Percentiles rank a stretch among this genome's conserved stretches.
phyloP scores from a whole-genome alignment of 2,329 filamentous ascomycete species.

The Tympanopsis confertula region DNA sequence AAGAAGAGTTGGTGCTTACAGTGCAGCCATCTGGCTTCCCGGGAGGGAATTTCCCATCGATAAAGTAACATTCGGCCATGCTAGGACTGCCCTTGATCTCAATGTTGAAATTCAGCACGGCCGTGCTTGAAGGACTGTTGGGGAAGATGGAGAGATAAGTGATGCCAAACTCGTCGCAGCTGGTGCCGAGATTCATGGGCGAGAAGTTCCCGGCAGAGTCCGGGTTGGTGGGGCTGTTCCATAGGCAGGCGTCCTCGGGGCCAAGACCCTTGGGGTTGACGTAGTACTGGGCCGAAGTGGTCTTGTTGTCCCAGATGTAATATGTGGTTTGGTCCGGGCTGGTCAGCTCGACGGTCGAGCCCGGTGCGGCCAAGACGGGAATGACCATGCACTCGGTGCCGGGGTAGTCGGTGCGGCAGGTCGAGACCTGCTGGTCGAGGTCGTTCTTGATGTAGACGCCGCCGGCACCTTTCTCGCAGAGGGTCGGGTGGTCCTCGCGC shows the following conservation, averaged over 20 bases:
- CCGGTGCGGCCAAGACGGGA: conserved; percentile 49
- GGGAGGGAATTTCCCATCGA: too few relatives aligned
- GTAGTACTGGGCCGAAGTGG: conserved; percentile 91
- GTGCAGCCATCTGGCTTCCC: too few relatives aligned
- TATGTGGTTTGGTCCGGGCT: conserved; percentile 64
- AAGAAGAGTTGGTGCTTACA: too few relatives aligned
- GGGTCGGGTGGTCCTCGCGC: conserved; percentile 49
- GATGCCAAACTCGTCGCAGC: conserved; percentile 47
- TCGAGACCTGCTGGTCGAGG: conserved; percentile 50
- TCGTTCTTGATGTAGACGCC: conserved; percentile 68
- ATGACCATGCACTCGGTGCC: conserved; percentile 78
- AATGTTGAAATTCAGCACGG: conserved; percentile 67
- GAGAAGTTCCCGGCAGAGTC: conserved; percentile 71
- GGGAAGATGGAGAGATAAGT: conserved; percentile 79
- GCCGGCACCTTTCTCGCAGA: conserved; percentile 65
- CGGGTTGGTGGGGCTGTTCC: conserved; percentile 40
- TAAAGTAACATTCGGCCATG: too few relatives aligned
- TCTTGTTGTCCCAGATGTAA: conserved; percentile 64
- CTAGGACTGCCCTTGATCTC: conserved; percentile 63
- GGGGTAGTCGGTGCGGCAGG: conserved; percentile 95
- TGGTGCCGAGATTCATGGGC: conserved; percentile 75
- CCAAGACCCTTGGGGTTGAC: conserved; percentile 71
- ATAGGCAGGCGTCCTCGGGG: conserved; percentile 61
- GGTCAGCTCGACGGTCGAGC: conserved; percentile 51
- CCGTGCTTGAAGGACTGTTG: conserved; percentile 65